These are phyloP conservation scores for Pleurotus giganteus DNA, from an alignment of 768 basidiomycete genomes.

Conservation along the genomic window DNA sequence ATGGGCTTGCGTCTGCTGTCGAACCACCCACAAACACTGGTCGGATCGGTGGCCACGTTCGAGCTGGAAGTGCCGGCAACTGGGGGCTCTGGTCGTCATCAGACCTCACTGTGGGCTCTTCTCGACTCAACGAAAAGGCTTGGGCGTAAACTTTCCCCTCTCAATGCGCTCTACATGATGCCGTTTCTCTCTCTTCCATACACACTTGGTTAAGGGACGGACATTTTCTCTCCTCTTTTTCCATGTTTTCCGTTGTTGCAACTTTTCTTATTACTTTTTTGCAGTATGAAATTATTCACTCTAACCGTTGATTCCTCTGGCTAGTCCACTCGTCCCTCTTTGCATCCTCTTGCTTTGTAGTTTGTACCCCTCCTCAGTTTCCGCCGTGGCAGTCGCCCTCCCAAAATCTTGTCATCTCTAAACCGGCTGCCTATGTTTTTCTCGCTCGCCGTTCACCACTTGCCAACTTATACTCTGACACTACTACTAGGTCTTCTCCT, in stretches of 20 bases:
- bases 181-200: conserved; percentile 21
- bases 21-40: conserved; percentile 13
- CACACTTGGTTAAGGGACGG: conserved; percentile 13
- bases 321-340: conserved; percentile 14
- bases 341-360: conserved; percentile 21
- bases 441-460: conserved; percentile 23
- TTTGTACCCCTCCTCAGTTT: conserved; percentile 11
- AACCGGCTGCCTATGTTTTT: conserved; percentile 24
- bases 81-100: conserved; percentile 70
- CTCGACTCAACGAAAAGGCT: conserved; percentile 59
- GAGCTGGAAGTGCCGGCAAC: conserved; percentile 79
- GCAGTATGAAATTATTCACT: conserved; percentile 14
- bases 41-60: conserved; percentile 67
- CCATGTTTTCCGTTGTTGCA: conserved; percentile 19
- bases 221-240: conserved; percentile 15
- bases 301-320: conserved; percentile 11
- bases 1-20: conserved; percentile 3
- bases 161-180: conserved; percentile 11
- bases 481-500: conserved; percentile 8
- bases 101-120: conserved; percentile 47
- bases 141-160: conserved; percentile 41
- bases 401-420: conserved; percentile 4
- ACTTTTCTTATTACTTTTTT: conserved; percentile 15
- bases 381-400: conserved; percentile 31
- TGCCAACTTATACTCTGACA: conserved; percentile 16